phyloP scores from a whole-genome alignment of 2,329 filamentous ascomycete genomes.

The Epichloe amarillans region DNA sequence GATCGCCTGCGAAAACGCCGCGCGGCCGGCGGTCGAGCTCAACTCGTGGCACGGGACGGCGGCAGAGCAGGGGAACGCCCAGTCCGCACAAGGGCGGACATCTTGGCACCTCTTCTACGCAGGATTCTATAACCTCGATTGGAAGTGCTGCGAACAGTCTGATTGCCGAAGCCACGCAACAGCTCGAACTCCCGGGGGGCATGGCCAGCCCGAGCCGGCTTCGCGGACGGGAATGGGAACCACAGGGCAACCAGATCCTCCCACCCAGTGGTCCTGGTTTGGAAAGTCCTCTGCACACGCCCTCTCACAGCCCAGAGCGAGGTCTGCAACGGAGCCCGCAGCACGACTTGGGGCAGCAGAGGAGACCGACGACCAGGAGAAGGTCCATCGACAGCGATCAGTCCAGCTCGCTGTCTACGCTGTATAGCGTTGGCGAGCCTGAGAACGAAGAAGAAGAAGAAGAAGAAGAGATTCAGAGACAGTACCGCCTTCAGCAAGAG shows the following conservation, averaged over 20 bases:
- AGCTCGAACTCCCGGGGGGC: constrained; percentile 25
- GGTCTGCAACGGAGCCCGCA: constrained; percentile 10
- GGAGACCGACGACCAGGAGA: constrained; percentile 11
- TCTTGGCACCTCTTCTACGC: constrained; percentile 9
- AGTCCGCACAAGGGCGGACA: constrained; percentile 18
- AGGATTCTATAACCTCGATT: constrained; percentile 18
- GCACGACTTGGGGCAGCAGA: constrained; percentile 6
- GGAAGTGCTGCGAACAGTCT: constrained; percentile 28
- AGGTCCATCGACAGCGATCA: constrained; percentile 28
- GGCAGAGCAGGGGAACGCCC: constrained; percentile 10
- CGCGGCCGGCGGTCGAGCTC: constrained; percentile 4
- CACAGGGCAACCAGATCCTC: constrained; percentile 6
- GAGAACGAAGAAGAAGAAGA: constrained; percentile 20
- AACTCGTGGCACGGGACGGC: constrained; percentile 6
- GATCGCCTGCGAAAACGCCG: constrained; percentile 14
- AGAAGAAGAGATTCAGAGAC: constrained; percentile 1
- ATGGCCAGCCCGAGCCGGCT: constrained; percentile 31
- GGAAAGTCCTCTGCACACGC: constrained; percentile 6
- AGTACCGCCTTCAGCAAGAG: constrained; percentile 1
- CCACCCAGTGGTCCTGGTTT: constrained; percentile 4
- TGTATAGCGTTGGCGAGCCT: constrained; percentile 41
- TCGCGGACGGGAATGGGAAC: constrained; percentile 16
- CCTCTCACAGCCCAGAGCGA: constrained; percentile 10
- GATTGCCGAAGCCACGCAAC: constrained; percentile 21
- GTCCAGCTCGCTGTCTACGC: constrained; percentile 41